These are phyloP conservation scores for Ganoderma multipileum DNA, from an alignment of 1,284 basidiomycete genomes.

Conservation along the genomic window DNA sequence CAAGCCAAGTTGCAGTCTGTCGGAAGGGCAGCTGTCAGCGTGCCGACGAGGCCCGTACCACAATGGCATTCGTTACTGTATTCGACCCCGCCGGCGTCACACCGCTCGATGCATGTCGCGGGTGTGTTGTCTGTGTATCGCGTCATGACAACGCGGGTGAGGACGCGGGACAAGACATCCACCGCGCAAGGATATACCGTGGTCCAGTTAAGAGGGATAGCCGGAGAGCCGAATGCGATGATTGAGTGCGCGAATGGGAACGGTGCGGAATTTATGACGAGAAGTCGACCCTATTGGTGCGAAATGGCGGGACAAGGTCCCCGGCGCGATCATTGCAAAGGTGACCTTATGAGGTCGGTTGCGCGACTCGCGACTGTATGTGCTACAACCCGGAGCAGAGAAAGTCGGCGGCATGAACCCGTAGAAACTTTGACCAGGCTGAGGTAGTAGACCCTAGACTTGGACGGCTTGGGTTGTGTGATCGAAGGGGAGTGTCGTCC, in stretches of 20 bases:
- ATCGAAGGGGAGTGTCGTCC: not conserved
- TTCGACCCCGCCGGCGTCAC: conserved; percentile 34
- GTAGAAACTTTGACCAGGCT: not conserved
- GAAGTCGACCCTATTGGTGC: not conserved
- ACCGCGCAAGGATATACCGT: conserved; percentile 24
- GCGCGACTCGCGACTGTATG: not conserved
- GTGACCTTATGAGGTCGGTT: not conserved
- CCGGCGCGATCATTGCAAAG: not conserved
- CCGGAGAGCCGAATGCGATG: conserved; percentile 12
- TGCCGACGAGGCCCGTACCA: conserved; percentile 27
- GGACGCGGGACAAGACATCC: conserved; percentile 29
- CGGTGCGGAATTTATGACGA: not conserved
- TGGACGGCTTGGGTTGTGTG: not conserved
- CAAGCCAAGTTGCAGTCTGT: conserved; percentile 33
- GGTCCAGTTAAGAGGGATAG: conserved; percentile 28
- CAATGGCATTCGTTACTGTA: conserved; percentile 36
- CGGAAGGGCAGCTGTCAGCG: conserved; percentile 16
- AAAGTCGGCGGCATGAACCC: not conserved
- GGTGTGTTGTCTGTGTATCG: conserved; percentile 32
- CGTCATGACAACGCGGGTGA: conserved; percentile 25
- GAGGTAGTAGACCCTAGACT: not conserved
- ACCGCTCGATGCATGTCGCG: conserved; percentile 30
- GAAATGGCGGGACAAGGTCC: not conserved
- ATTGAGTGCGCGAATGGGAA: not conserved
- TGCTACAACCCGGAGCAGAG: not conserved